Evolutionary conservation across 805 yeast genomes (phyloP).

Genomic region (Metschnikowia reukaufii): DNA sequence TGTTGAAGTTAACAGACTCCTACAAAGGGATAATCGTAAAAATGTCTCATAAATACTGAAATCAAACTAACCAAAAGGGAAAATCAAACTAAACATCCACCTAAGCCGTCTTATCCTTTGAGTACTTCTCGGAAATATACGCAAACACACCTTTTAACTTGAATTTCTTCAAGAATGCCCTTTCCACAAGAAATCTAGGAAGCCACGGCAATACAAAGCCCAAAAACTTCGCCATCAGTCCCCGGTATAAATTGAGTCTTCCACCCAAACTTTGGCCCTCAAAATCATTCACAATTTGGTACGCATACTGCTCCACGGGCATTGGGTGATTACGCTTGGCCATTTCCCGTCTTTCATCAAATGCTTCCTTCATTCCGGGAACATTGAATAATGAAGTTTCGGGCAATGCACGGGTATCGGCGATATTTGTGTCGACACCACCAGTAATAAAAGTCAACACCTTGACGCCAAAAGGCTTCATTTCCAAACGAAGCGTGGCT

Average conservation of each 20-base stretch:
- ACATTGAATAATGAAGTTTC: conserved; percentile 51
- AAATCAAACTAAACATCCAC: background rate
- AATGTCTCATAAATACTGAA: no score
- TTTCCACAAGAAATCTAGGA: conserved; percentile 52
- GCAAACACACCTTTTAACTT: conserved; percentile 28
- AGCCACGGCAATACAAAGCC: conserved; percentile 33
- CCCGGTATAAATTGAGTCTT: conserved; percentile 55
- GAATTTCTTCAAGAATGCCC: conserved; percentile 38
- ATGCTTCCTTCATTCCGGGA: conserved; percentile 51
- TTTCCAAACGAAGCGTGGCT: conserved; percentile 58
- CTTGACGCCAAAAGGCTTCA: conserved; percentile 69
- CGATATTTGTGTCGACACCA: conserved; percentile 70
- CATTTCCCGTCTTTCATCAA: conserved; percentile 56
- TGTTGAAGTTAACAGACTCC: no score
- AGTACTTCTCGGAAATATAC: conserved; percentile 23
- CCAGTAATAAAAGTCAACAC: conserved; percentile 74
- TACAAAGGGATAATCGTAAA: no score
- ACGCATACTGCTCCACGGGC: conserved; percentile 58
- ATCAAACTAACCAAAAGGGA: no score
- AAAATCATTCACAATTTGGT: conserved; percentile 51
- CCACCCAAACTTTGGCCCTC: conserved; percentile 35
- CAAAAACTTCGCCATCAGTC: conserved; percentile 44
- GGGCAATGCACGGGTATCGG: conserved; percentile 62
- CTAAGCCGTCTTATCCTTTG: conserved; percentile 5
- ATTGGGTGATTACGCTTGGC: conserved; percentile 60